phyloP scores from a whole-genome alignment of 495 filamentous ascomycete species.

The Talaromyces proteolyticus region DNA sequence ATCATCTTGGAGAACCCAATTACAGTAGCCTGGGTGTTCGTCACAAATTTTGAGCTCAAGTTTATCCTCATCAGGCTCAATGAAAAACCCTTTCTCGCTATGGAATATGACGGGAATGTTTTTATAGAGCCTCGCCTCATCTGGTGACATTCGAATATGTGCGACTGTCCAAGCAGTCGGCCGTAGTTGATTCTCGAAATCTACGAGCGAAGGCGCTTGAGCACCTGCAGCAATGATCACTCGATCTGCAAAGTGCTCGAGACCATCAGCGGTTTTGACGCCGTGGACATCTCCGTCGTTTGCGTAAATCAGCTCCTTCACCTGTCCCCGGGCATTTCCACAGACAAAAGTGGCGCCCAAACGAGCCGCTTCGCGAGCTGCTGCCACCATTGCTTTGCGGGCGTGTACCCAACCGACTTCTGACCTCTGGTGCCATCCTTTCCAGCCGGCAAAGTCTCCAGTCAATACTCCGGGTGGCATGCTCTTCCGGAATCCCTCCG shows the following conservation, averaged over 20 bases:
- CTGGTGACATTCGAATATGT: constrained; percentile 40
- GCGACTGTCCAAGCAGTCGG: constrained; percentile 47
- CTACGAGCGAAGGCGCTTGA: constrained; percentile 19
- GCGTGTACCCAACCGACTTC: constrained; percentile 38
- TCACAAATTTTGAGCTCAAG: constrained; percentile 51
- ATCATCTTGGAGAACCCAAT: constrained; percentile 18
- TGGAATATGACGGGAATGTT: constrained; percentile 47
- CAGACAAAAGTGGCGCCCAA: constrained; percentile 32
- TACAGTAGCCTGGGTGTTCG: constrained; percentile 50
- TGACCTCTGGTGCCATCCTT: constrained; percentile 21
- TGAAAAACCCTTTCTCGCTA: constrained; percentile 48
- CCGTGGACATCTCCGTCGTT: constrained; percentile 11
- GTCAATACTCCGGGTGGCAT: constrained; percentile 33
- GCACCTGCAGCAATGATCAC: constrained; percentile 30
- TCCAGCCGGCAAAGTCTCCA: constrained; percentile 28
- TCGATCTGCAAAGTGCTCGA: constrained; percentile 12
- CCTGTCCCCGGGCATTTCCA: constrained; percentile 14
- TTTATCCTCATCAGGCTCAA: constrained; percentile 46
- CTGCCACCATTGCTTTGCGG: constrained; percentile 25
- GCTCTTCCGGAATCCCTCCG: constrained; percentile 21
- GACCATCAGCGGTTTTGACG: constrained; percentile 12
- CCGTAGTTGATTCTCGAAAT: constrained; percentile 42
- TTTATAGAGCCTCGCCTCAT: constrained; percentile 33
- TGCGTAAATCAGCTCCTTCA: constrained; percentile 11
- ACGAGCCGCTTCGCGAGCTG: constrained; percentile 21